A percentile compares a stretch with the other conserved stretches of the same genome.
phyloP scores from a whole-genome alignment of 345 rosid species.

The Citrus medica region DNA sequence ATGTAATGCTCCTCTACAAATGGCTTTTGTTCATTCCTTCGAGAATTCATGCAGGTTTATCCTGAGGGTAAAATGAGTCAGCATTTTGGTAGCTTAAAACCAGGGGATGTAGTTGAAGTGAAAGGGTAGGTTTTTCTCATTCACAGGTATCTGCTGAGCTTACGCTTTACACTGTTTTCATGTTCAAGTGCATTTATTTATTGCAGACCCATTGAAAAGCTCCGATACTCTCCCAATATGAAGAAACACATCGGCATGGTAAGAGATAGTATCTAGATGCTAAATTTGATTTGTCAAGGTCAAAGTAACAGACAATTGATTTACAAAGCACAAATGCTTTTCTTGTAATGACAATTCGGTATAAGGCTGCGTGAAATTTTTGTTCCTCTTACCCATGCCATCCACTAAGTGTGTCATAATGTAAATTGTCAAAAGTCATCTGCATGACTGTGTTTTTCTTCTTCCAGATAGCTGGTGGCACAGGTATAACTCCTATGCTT shows the following conservation, averaged over 20 bases:
- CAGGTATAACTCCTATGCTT: conserved; percentile 97
- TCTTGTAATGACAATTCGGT: background rate
- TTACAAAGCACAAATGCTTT: background rate
- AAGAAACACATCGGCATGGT: conserved; percentile 99
- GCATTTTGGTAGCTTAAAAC: conserved; percentile 90
- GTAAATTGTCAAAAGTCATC: background rate
- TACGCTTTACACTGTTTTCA: background rate
- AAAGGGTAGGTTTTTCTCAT: conserved; percentile 60
- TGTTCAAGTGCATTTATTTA: conserved; percentile 17
- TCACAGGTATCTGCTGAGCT: background rate
- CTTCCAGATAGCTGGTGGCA: conserved; percentile 86
- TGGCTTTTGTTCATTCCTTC: background rate
- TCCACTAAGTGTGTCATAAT: background rate
- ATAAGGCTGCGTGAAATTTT: background rate
- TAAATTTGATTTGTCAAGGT: background rate
- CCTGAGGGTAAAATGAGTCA: conserved; percentile 99
- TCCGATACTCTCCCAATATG: conserved; percentile 88
- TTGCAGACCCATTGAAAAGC: conserved; percentile 89
- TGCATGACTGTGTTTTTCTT: conserved; percentile 9
- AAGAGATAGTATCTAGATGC: conserved; percentile 24
- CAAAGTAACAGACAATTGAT: background rate
- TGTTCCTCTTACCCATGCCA: background rate
- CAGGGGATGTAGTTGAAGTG: conserved; percentile 85
- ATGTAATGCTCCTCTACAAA: background rate
- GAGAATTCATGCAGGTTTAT: conserved; percentile 57